Evolutionary conservation across 1,139 yeast species (phyloP).

Genomic region (Kurtzmaniella quercitrusa): DNA sequence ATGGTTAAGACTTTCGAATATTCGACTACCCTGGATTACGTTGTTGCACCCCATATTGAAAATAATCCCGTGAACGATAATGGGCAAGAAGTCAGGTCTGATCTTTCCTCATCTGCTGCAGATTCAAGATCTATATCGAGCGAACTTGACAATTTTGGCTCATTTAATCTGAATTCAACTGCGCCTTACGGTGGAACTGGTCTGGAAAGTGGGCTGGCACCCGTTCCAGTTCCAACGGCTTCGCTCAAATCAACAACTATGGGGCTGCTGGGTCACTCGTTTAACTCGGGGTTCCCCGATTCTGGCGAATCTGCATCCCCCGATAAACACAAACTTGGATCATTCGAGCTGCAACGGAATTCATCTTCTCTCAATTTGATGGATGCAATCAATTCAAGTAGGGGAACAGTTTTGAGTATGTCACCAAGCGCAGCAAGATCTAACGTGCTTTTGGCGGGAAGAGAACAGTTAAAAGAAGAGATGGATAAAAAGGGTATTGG

Average conservation of each 20-base stretch:
- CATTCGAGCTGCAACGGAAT: background rate
- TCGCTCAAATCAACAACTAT: background rate
- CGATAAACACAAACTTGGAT: background rate
- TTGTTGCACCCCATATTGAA: background rate
- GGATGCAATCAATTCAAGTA: conserved; percentile 21
- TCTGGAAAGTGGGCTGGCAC: background rate
- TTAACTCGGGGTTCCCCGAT: conserved; percentile 1
- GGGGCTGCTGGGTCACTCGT: conserved; percentile 6
- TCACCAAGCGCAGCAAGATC: conserved; percentile 18
- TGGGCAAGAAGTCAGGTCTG: conserved; percentile 5
- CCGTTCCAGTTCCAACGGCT: background rate
- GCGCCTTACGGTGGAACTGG: conserved; percentile 25
- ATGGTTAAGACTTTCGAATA: conserved; percentile 2
- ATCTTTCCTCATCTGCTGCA: conserved; percentile 1
- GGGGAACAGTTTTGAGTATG: conserved; percentile 19
- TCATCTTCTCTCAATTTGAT: conserved; percentile 20
- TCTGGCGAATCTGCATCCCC: background rate
- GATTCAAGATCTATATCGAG: conserved; percentile 34
- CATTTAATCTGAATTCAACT: conserved; percentile 43
- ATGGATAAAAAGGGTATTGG: conserved; percentile 8
- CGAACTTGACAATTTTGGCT: conserved; percentile 41
- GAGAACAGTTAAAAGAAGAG: conserved; percentile 12
- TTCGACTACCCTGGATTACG: background rate
- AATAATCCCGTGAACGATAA: conserved; percentile 5
- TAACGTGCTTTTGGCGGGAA: conserved; percentile 5